phyloP scores from a whole-genome alignment of 805 yeast genomes.

The Brettanomyces anomalus region DNA sequence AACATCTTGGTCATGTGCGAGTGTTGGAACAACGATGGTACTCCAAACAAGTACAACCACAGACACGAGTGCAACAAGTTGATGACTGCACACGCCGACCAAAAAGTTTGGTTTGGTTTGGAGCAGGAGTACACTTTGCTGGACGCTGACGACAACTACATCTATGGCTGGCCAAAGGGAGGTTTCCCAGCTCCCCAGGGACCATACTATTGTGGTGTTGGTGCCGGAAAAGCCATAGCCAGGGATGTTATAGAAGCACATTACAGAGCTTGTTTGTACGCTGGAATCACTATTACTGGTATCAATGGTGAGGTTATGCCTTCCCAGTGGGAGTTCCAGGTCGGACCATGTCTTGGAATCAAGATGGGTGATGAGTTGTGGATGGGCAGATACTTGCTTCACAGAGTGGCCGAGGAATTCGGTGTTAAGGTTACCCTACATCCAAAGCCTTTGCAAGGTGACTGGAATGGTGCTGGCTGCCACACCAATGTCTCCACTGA shows the following conservation, averaged over 20 bases:
- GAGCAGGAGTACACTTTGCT: constrained; percentile 98
- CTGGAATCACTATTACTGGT: constrained; percentile 89
- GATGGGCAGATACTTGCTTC: constrained; percentile 88
- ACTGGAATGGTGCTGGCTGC: constrained; percentile 99
- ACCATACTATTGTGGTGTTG: constrained; percentile 99
- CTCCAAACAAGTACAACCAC: constrained; percentile 98
- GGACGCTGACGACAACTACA: constrained; percentile 72
- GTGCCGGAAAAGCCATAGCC: constrained; percentile 96
- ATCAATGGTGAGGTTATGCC: constrained; percentile 99
- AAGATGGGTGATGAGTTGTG: constrained; percentile 96
- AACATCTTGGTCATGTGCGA: constrained; percentile 91
- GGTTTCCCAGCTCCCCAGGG: constrained; percentile 99
- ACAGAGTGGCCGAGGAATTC: constrained; percentile 96
- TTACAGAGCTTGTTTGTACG: constrained; percentile 93
- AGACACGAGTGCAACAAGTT: constrained; percentile 94
- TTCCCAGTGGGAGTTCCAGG: constrained; percentile 99
- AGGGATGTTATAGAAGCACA: constrained; percentile 98
- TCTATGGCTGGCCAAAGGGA: constrained; percentile 99
- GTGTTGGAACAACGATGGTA: constrained; percentile 98
- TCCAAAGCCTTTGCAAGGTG: constrained; percentile 98
- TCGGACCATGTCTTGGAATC: constrained; percentile 95
- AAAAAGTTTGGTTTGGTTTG: constrained; percentile 92
- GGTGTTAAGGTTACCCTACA: constrained; percentile 98
- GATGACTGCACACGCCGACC: constrained; percentile 82
- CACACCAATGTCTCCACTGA: constrained; percentile 97